phyloP scores from a whole-genome alignment of 768 basidiomycete genomes.

The Tricholoma sp. region DNA sequence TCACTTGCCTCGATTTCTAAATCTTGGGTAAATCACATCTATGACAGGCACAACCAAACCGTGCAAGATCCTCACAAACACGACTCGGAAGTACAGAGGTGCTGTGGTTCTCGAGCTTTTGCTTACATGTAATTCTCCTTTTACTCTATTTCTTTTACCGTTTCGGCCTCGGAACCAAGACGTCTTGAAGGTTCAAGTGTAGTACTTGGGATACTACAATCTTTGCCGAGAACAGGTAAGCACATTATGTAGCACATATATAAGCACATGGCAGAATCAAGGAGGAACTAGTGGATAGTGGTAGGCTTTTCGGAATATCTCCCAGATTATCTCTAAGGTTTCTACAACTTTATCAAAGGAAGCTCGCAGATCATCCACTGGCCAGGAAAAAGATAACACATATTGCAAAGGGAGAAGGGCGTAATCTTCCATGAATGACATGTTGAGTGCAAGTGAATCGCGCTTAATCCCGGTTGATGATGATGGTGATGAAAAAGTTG shows the following conservation, averaged over 20 bases:
- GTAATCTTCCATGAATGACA: constrained; percentile 16
- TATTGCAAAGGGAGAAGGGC: constrained; percentile 26
- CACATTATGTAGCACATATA: not conserved
- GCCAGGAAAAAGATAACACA: constrained; percentile 30
- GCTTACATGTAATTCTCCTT: too few species aligned
- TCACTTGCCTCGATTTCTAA: too few species aligned
- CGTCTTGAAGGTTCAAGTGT: too few species aligned
- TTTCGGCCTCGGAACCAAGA: too few species aligned
- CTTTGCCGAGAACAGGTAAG: not conserved
- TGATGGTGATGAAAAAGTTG: not conserved
- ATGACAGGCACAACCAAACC: too few species aligned
- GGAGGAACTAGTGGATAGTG: constrained; percentile 57
- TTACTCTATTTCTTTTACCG: too few species aligned
- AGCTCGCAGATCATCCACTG: constrained; percentile 22
- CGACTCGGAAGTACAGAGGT: too few species aligned
- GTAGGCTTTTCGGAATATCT: constrained; percentile 42
- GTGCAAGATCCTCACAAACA: too few species aligned
- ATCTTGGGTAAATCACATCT: too few species aligned
- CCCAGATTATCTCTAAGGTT: constrained; percentile 40
- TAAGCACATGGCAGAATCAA: constrained; percentile 12
- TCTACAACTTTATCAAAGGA: constrained; percentile 32
- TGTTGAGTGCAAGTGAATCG: constrained; percentile 3
- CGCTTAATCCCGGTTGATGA: not conserved
- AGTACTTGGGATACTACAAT: too few species aligned
- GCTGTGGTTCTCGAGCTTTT: too few species aligned